Conservation (phyloP, 805 yeast genomes). For the Yarrowia hollandica region DNA sequence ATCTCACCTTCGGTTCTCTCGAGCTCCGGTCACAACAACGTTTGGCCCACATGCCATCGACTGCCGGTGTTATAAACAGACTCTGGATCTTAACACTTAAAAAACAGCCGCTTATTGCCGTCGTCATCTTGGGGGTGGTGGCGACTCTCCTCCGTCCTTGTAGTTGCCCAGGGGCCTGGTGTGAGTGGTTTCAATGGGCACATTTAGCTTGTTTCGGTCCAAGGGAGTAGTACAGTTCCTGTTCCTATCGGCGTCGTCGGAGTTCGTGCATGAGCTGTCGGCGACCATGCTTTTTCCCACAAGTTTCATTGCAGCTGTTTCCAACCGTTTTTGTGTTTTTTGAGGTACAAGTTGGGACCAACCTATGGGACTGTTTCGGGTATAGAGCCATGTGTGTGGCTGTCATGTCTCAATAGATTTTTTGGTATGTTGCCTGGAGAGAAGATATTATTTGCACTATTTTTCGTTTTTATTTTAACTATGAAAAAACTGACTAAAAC, state of each 20-base stretch:
- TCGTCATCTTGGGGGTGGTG: too few species aligned
- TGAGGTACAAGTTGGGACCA: too few species aligned
- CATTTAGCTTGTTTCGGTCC: too few species aligned
- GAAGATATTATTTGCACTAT: neutral
- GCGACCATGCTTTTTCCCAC: slow-evolving; percentile 3
- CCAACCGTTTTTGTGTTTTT: neutral
- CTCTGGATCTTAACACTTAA: neutral
- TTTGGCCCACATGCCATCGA: slow-evolving; percentile 20
- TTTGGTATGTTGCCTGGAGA: neutral
- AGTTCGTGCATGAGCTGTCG: slow-evolving; percentile 9
- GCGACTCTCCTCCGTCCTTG: too few species aligned
- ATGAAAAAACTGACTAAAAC: neutral
- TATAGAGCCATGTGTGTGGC: too few species aligned
- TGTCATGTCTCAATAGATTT: too few species aligned
- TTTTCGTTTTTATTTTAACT: neutral
- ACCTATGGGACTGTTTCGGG: too few species aligned
- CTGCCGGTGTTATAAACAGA: slow-evolving; percentile 19
- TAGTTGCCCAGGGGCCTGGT: too few species aligned
- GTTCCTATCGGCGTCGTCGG: neutral
- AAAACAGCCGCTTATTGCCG: neutral
- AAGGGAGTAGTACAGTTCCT: neutral
- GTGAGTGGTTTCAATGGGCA: too few species aligned
- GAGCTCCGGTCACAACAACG: slow-evolving; percentile 11
- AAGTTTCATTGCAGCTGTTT: neutral
- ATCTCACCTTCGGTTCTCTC: neutral